A percentile compares a stretch with the other conserved stretches of the same genome.
phyloP scores from a whole-genome alignment of 305 asterid species.

The Solanum hybrid region DNA sequence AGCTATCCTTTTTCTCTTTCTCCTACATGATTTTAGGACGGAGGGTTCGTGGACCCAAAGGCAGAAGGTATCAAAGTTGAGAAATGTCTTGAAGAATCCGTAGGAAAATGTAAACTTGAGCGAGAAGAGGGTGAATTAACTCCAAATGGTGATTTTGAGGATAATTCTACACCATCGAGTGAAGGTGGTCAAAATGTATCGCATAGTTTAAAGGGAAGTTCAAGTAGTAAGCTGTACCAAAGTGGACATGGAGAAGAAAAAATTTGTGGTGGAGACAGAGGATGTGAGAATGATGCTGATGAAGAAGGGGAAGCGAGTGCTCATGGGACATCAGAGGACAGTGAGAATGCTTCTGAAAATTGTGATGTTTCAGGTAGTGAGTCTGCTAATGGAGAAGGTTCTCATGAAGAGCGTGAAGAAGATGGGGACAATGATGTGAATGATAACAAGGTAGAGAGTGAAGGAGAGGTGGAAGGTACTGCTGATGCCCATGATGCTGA shows the following conservation, averaged over 20 bases:
- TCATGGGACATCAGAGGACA: conserved; percentile 51
- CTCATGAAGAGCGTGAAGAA: conserved; percentile 57
- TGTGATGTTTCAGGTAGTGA: conserved; percentile 63
- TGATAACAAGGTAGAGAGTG: conserved; percentile 62
- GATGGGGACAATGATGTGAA: conserved; percentile 43
- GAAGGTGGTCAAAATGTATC: conserved; percentile 24
- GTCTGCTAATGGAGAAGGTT: conserved; percentile 71
- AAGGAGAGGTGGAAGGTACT: conserved; percentile 59
- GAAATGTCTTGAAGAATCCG: conserved; percentile 28
- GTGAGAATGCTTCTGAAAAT: conserved; percentile 74
- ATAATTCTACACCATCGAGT: conserved; percentile 22
- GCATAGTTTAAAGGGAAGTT: conserved; percentile 24
- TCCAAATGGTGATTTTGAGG: conserved; percentile 48
- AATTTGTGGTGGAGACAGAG: conserved; percentile 20
- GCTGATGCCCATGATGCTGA: conserved; percentile 47
- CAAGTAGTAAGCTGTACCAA: conserved; percentile 23
- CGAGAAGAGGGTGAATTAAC: conserved; percentile 79
- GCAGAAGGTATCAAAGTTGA: conserved; percentile 28
- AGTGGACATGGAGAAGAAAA: conserved; percentile 22
- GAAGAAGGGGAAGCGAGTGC: conserved; percentile 61
- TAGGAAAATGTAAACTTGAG: conserved; percentile 31
- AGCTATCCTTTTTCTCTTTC: not conserved
- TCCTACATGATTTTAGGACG: conserved; percentile 3
- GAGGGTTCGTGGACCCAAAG: conserved; percentile 6
- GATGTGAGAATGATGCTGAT: conserved; percentile 44